These are phyloP conservation scores for Sesbania bispinosa DNA, from an alignment of 306 rosid species.

Conservation along the genomic window DNA sequence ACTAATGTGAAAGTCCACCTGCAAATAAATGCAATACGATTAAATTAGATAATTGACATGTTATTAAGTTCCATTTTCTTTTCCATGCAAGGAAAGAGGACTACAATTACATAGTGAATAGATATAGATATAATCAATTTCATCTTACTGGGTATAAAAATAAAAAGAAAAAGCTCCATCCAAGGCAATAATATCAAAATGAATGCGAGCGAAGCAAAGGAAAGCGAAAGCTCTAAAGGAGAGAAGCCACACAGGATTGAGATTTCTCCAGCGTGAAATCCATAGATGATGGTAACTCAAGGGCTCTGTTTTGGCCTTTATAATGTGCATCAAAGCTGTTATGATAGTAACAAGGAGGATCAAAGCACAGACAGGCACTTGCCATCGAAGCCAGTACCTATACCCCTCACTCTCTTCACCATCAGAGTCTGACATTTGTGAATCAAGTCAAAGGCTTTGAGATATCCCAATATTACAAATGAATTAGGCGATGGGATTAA, in stretches of 20 bases:
- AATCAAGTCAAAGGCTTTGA: neutral
- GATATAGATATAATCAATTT: neutral
- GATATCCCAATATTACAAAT: neutral
- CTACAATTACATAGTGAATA: neutral
- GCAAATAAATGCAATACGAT: slow-evolving; percentile 30
- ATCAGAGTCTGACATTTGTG: neutral
- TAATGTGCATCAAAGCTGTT: slow-evolving; percentile 5
- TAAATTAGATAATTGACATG: neutral
- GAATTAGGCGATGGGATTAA: neutral
- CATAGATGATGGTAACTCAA: slow-evolving; percentile 25
- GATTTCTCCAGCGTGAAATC: slow-evolving; percentile 38
- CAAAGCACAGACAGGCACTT: slow-evolving; percentile 28
- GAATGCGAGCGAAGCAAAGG: slow-evolving; percentile 28
- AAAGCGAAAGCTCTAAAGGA: slow-evolving; percentile 28
- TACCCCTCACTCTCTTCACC: neutral
- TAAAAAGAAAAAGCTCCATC: slow-evolving; percentile 30
- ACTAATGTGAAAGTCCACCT: slow-evolving; percentile 88
- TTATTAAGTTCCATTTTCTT: neutral
- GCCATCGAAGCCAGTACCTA: slow-evolving; percentile 35
- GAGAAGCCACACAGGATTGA: slow-evolving; percentile 36
- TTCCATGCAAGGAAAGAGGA: neutral
- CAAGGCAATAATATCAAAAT: slow-evolving; percentile 17
- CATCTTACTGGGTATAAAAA: slow-evolving; percentile 41
- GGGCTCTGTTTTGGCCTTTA: slow-evolving; percentile 29
- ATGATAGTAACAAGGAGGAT: neutral